These are phyloP conservation scores for Leccinum subrobustum DNA, from an alignment of 1,284 basidiomycete genomes.

Conservation along the genomic window DNA sequence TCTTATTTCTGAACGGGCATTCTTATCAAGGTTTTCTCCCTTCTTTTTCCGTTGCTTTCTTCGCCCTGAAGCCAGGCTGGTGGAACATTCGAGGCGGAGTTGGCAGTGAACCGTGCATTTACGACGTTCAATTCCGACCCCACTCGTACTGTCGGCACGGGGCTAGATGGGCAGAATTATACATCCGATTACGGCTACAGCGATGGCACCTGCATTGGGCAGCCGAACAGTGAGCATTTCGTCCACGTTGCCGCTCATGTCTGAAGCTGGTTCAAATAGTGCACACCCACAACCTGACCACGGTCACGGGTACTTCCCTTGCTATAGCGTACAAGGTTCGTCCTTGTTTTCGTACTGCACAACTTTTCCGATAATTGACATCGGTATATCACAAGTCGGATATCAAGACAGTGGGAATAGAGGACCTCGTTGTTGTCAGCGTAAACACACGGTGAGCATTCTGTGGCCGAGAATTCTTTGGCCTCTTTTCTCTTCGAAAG, in stretches of 20 bases:
- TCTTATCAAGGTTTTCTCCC: background rate
- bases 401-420: background rate
- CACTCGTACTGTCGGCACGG: rapidly evolving
- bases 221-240: constrained; percentile 17
- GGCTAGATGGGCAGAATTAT: constrained; percentile 9
- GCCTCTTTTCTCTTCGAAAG: too few species aligned
- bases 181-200: background rate
- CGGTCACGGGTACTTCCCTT: constrained; percentile 3
- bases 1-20: background rate
- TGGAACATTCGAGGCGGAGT: background rate
- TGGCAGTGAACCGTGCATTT: constrained; percentile 5
- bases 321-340: constrained; percentile 15
- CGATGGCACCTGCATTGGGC: background rate
- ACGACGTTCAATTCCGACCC: background rate
- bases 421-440: constrained; percentile 7
- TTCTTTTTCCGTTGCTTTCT: background rate
- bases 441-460: constrained; percentile 4
- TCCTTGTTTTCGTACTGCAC: background rate
- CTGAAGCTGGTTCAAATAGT: constrained; percentile 9
- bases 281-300: constrained; percentile 9
- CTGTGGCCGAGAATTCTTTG: background rate
- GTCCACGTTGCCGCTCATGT: background rate
- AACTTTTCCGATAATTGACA: background rate
- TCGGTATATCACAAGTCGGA: constrained; percentile 9
- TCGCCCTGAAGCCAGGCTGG: constrained; percentile 7